Evolutionary conservation across 805 yeast species (phyloP), one percentile per base, ranked within the genome.

Genomic region (Saccharomycodes ludwigii): DNA sequence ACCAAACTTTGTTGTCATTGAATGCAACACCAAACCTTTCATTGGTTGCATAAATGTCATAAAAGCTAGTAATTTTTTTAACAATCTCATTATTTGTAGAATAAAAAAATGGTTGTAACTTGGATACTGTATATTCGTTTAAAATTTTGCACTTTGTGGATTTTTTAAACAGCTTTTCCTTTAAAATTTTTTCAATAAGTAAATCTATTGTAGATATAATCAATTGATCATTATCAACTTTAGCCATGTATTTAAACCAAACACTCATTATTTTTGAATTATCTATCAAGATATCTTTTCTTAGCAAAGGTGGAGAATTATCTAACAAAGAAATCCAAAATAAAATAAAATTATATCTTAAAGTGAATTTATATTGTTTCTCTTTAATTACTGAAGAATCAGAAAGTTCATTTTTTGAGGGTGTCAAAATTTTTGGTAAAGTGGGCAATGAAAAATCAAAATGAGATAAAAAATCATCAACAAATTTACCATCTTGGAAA

Each of bases 61-160:
- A 56, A 36, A 79, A 69, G 3, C 56, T 50, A 35, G 66, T 58
- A 11, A 71, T 57, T 8, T 49, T 43, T 5, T 52, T 50, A 8
- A 59, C 58, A 10, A 73, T 38, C 30, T 47, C 54, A 9, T 53
- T 45, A 22, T 59, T 53, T 0, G 46, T 17, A n/a, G 61, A 50
- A 24, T 61, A 59, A 30, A 65, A 73, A 3, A 83, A 50, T 3
- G 68, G 61, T 21, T 72, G 68, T 19, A 83, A 41, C 33, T 73
- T 73, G 18, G 65, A 63, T 36, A 84, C 47, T 15, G 76, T 70
- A 63, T 79, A 71, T 47, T 86, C 96, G 43, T 82, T 83, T 45
- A 88, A 67, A 11, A 85, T 66, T 37, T 73, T 71, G 38, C 83
- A 68, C 49, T 85, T 86, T 0, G 84, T 68, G 37, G 76, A 60